Percentiles rank a stretch among this genome's conserved stretches.
phyloP scores from a whole-genome alignment of 495 filamentous ascomycete genomes.

The Tuber indicum region DNA sequence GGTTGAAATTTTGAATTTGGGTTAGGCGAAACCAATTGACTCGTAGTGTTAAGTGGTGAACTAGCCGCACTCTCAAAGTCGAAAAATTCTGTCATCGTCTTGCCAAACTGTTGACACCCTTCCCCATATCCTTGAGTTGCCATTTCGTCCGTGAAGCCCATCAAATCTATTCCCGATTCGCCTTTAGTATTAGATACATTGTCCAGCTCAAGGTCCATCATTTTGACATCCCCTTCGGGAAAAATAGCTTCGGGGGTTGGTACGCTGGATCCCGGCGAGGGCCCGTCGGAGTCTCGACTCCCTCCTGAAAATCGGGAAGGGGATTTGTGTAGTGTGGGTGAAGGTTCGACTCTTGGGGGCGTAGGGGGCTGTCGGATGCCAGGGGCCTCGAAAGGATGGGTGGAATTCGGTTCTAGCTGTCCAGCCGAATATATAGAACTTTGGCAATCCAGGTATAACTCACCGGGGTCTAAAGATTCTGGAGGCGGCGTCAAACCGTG shows the following conservation, averaged over 20 bases:
- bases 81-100: constrained; percentile 1
- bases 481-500: constrained; percentile 34
- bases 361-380: neutral
- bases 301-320: neutral
- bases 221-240: constrained; percentile 1
- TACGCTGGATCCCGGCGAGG: neutral
- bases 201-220: neutral
- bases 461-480: constrained; percentile 20
- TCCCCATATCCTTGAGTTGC: neutral
- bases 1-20: neutral
- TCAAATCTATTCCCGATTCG: neutral
- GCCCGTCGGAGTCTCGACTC: neutral
- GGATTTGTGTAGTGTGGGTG: neutral
- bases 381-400: neutral
- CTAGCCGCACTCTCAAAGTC: constrained; percentile 2
- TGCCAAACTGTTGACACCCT: neutral
- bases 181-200: neutral
- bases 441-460: constrained; percentile 19
- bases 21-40: neutral
- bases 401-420: neutral
- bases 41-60: neutral
- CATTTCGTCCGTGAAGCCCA: neutral
- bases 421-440: constrained; percentile 7
- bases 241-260: neutral
- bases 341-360: neutral